phyloP scores from a whole-genome alignment of 306 rosid species.

The Glycyrrhiza uralensis region DNA sequence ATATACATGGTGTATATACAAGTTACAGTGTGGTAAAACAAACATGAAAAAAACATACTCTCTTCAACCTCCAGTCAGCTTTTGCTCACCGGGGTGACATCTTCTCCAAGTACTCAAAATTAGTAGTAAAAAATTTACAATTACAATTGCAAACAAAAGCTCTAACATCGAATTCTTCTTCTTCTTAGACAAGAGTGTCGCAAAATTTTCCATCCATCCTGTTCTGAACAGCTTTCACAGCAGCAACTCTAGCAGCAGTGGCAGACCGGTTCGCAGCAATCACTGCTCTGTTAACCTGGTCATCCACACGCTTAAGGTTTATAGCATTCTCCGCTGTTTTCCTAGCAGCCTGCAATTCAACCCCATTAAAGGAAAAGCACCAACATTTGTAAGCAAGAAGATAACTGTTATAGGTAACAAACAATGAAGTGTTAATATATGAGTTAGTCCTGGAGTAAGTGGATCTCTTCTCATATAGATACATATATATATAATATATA shows the following conservation, averaged over 20 bases:
- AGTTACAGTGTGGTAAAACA: constrained; percentile 55
- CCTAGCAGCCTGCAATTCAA: constrained; percentile 67
- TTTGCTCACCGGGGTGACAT: constrained; percentile 71
- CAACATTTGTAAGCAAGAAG: neutral
- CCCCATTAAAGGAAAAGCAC: neutral
- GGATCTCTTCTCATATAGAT: no score
- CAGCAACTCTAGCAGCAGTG: constrained; percentile 96
- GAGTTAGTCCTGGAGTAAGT: no score
- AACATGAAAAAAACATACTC: constrained; percentile 41
- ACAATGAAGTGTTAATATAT: neutral
- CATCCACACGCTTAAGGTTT: constrained; percentile 63
- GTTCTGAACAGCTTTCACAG: constrained; percentile 95
- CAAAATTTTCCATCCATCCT: constrained; percentile 91
- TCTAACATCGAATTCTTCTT: constrained; percentile 33
- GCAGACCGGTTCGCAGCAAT: constrained; percentile 86
- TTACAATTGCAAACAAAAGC: constrained; percentile 53
- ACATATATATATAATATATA: no score
- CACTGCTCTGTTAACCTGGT: constrained; percentile 73
- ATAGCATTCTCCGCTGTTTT: constrained; percentile 75
- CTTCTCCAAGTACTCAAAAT: constrained; percentile 49
- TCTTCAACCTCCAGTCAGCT: constrained; percentile 69
- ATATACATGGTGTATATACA: constrained; percentile 73
- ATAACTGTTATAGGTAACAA: neutral
- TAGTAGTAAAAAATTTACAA: constrained; percentile 54
- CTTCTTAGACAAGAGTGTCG: constrained; percentile 51